Conservation (phyloP, 768 basidiomycete genomes). For the Mycena polygramma region DNA sequence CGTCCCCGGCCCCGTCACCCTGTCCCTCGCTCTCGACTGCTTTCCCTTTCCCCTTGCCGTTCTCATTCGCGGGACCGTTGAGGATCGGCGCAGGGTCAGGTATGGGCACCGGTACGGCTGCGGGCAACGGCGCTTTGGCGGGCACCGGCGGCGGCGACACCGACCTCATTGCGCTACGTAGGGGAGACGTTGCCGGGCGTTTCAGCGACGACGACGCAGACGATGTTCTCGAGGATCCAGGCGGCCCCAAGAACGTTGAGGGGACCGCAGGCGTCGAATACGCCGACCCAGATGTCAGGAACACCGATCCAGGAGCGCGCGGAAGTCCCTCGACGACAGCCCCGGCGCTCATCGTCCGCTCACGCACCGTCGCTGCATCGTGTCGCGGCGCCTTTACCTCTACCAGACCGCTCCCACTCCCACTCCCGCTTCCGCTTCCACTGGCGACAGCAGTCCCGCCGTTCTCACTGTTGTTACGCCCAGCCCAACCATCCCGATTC, state of each 20-base stretch:
- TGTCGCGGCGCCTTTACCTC: constrained; percentile 63
- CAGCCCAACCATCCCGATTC: constrained; percentile 47
- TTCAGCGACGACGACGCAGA: constrained; percentile 29
- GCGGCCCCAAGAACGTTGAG: constrained; percentile 22
- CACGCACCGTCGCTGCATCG: constrained; percentile 49
- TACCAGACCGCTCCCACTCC: constrained; percentile 47
- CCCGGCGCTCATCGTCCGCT: constrained; percentile 37
- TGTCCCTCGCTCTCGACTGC: constrained; percentile 10
- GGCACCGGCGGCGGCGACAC: constrained; percentile 45
- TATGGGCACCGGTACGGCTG: constrained; percentile 36
- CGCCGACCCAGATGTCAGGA: constrained; percentile 31
- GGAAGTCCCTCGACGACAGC: constrained; percentile 38
- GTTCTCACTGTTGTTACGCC: constrained; percentile 38
- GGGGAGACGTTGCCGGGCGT: constrained; percentile 60
- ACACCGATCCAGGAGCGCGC: constrained; percentile 54
- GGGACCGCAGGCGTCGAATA: constrained; percentile 30
- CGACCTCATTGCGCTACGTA: constrained; percentile 75
- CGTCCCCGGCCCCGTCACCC: constrained; percentile 17
- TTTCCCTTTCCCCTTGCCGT: constrained; percentile 38
- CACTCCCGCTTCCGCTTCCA: constrained; percentile 23
- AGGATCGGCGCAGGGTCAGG: constrained; percentile 30
- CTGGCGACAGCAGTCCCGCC: constrained; percentile 41
- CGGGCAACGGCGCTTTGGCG: constrained; percentile 43
- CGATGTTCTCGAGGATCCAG: constrained; percentile 9
- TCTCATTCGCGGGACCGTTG: constrained; percentile 28